These are phyloP conservation scores for Lipomyces spencermartinsiae DNA, from an alignment of 805 yeast species.

Conservation along the genomic window DNA sequence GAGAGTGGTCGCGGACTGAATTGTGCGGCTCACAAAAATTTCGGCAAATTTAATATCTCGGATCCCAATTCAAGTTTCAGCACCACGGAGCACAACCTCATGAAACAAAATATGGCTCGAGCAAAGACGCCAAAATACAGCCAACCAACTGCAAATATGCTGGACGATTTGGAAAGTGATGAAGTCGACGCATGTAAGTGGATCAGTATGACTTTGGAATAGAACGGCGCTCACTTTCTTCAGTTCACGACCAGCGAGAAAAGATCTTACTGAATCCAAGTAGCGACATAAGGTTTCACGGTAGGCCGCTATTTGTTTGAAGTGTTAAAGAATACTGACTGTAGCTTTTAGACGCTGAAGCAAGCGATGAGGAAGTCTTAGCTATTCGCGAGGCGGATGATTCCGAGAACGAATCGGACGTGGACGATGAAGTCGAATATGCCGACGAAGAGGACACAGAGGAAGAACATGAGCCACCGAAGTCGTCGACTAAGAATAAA, in stretches of 20 bases:
- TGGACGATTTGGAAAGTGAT: constrained; percentile 43
- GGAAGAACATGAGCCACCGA: constrained; percentile 54
- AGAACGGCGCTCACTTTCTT: constrained; percentile 4
- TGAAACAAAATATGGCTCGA: constrained; percentile 24
- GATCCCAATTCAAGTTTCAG: too few species aligned
- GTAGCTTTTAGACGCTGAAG: constrained; percentile 43
- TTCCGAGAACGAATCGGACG: constrained; percentile 52
- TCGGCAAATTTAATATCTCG: background rate
- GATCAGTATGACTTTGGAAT: background rate
- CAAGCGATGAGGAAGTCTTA: constrained; percentile 65
- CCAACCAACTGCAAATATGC: constrained; percentile 21
- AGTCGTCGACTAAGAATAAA: background rate
- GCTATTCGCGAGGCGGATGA: constrained; percentile 48
- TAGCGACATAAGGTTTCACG: constrained; percentile 30
- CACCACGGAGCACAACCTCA: background rate
- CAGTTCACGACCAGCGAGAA: constrained; percentile 46
- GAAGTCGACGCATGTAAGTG: constrained; percentile 46
- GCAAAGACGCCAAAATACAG: constrained; percentile 13
- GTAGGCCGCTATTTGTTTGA: constrained; percentile 24
- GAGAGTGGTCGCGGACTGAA: too few species aligned
- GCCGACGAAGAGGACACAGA: constrained; percentile 51
- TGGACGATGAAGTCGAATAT: constrained; percentile 57
- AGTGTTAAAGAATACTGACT: background rate
- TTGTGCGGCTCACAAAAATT: constrained; percentile 12
- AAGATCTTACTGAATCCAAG: constrained; percentile 41